Conservation (phyloP, 768 basidiomycete genomes). For the Filobasidium floriforme region DNA sequence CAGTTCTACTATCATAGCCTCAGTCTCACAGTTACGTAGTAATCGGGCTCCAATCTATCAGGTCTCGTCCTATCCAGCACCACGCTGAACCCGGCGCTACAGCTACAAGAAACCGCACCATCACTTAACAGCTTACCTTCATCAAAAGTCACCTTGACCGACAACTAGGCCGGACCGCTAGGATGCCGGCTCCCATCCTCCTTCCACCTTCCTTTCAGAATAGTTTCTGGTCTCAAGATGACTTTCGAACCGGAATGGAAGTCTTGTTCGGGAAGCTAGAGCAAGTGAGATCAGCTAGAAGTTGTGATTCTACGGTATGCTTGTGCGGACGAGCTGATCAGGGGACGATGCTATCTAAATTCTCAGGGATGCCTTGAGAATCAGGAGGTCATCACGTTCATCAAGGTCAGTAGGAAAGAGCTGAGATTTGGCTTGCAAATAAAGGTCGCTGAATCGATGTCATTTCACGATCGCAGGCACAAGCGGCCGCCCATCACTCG, state of each 20-base stretch:
- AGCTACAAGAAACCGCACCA: too few relatives aligned
- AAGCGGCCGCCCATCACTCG: slow-evolving; percentile 60
- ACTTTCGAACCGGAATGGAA: slow-evolving; percentile 75
- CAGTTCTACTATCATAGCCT: too few relatives aligned
- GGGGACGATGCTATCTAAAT: too few relatives aligned
- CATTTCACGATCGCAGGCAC: slow-evolving; percentile 52
- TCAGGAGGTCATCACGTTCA: slow-evolving; percentile 72
- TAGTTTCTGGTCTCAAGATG: slow-evolving; percentile 92
- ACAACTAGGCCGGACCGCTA: not conserved
- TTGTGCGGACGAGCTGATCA: too few relatives aligned
- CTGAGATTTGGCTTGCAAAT: not conserved
- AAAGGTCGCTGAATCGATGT: slow-evolving; percentile 18
- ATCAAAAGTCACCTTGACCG: too few relatives aligned
- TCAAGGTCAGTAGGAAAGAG: slow-evolving; percentile 54
- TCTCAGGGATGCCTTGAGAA: slow-evolving; percentile 71
- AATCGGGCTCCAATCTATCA: too few relatives aligned
- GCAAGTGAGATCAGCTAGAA: slow-evolving; percentile 7
- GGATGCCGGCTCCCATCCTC: slow-evolving; percentile 74
- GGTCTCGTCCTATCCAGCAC: too few relatives aligned
- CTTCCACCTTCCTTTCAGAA: slow-evolving; percentile 82
- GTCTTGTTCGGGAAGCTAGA: slow-evolving; percentile 68
- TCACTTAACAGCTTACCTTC: too few relatives aligned
- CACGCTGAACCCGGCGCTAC: too few relatives aligned
- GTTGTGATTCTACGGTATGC: too few relatives aligned
- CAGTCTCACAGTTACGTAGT: too few relatives aligned